Evolutionary conservation across 2,329 filamentous ascomycete species (phyloP), one percentile per base, ranked within the genome.

Genomic region (Pseudogymnoascus sp.): DNA sequence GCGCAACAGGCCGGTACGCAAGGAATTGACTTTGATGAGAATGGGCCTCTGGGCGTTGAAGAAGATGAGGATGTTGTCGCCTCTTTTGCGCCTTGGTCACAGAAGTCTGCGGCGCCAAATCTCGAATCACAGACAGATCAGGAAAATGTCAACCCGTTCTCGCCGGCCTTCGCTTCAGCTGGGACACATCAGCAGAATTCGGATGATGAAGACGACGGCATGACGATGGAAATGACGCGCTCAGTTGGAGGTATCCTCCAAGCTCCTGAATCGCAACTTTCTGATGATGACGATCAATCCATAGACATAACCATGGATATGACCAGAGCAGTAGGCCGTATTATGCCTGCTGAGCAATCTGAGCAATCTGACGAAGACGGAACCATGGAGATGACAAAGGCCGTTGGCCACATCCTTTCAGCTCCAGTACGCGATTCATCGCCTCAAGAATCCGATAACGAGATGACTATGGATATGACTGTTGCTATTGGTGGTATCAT

Each of bases 271-370:
- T 30, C 58, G 11, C 34, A 60, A 20, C 34, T 20, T 22, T 41
- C 34, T 14, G 22, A 41, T 37, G 72, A 72, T 62, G 74, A 78
- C 59, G 69, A 78, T 22, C 32, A 37, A 32, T 70, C 75, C 6
- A 61, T 58, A 4, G 78, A 81, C 38, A 86, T 95, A 85, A 94
- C 90, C 20, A 97, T 97, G 93, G 93, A 97, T 67, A 90, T 97
- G 6, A 97, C 93, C 1, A 85, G 84, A 60, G 90, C 85, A 7
- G 79, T 96, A 60, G 93, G 93, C 7, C 83, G 87, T 2, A 97
- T 97, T 60, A 74, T 96, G 18, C 62, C 67, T 32, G 68, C 65
- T 41, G 63, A 38, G 3, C 34, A 41, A 16, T 60, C 65, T 41
- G 63, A 38, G 3, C 34, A 41, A 16, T 60, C 62, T 20, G 62